Base-by-base conservation (phyloP, 2,329 filamentous ascomycete species). In the Phaeophleospora eucalypticola region DNA sequence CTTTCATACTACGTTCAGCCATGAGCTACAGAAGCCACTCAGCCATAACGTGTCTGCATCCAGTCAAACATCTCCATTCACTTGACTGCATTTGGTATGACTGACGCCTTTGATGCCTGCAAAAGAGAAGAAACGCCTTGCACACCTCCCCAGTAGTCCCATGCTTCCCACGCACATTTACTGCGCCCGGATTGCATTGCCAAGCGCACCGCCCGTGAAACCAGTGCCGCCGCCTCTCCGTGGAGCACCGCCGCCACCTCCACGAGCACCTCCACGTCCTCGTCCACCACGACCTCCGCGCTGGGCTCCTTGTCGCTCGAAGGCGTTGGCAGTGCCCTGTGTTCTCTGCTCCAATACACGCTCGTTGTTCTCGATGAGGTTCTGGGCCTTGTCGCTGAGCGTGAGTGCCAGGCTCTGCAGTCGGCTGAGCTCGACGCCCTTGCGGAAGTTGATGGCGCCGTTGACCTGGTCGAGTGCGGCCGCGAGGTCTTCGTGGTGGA, bases 401-500 rank as follows among this genome's bases (percentile, higher is more conserved):
- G 90, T 93, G 57, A 98, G 83, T 24, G 94, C 90, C 65, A 98
- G 79, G 69, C 88, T 95, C 75, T 98, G 93, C 56, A 98, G 82
- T 60, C 94, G 84, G 65, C 89, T 95, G 56, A 98, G 82, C 78
- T 98, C 94, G 54, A 98, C 93, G 49, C 93, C 94, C 83, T 98
- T 97, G 71, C 93, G 86, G 87, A 98, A 98, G 74, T 97, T 93
- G 71, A 98, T 89, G 42, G 89, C 94, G 59, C 87, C 84, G 64
- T 94, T 96, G 72, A 98, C 91, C 74, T 98, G 93, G 76, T 98
- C 94, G 20, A 98, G 82, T 32, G 93, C 94, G 36, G 93, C 93
- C 8, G 87, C 88, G 41, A 98, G 84, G 72, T 98, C 93, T 73
- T 98, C 93, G 76, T 98, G 93, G 63, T 89, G 95, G 70, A 98